Evolutionary conservation across 345 rosid genomes (phyloP).

Genomic region (Erodium maritimum): DNA sequence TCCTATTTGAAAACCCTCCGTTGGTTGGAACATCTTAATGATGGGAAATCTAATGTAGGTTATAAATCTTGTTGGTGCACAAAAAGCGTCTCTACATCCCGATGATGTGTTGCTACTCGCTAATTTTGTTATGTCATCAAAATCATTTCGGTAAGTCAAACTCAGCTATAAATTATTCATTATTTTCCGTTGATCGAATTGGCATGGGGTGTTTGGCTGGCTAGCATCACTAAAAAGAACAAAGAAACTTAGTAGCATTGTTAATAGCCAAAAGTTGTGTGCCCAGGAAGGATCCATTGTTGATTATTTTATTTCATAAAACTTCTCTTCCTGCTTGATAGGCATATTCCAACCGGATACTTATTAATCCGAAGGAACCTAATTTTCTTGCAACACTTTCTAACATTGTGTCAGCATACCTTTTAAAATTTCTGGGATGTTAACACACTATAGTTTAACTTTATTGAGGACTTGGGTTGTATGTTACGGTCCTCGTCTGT

Average conservation of each 20-base stretch:
- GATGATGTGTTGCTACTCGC: constrained; percentile 91
- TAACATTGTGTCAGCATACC: not conserved
- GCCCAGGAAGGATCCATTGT: too few species aligned
- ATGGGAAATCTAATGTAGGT: constrained; percentile 40
- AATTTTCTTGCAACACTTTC: not conserved
- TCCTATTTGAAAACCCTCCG: not conserved
- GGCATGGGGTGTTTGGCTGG: not conserved
- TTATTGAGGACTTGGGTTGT: too few species aligned
- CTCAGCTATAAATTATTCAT: not conserved
- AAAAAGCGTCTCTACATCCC: constrained; percentile 95
- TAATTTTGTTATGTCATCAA: constrained; percentile 82
- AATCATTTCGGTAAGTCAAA: constrained; percentile 71
- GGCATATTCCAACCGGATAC: too few species aligned
- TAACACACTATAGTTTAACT: not conserved
- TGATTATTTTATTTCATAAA: not conserved
- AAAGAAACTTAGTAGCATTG: too few species aligned
- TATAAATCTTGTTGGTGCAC: constrained; percentile 90
- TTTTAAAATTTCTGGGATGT: not conserved
- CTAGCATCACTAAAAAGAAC: not conserved
- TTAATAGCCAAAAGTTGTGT: too few species aligned
- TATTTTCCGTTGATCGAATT: not conserved
- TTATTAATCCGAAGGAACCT: too few species aligned
- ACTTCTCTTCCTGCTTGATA: not conserved
- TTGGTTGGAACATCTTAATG: not conserved
- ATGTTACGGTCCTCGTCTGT: too few species aligned